Evolutionary conservation across 805 yeast genomes (phyloP), one percentile per base, ranked within the genome.

Genomic region (Kurtzmaniella fragi): DNA sequence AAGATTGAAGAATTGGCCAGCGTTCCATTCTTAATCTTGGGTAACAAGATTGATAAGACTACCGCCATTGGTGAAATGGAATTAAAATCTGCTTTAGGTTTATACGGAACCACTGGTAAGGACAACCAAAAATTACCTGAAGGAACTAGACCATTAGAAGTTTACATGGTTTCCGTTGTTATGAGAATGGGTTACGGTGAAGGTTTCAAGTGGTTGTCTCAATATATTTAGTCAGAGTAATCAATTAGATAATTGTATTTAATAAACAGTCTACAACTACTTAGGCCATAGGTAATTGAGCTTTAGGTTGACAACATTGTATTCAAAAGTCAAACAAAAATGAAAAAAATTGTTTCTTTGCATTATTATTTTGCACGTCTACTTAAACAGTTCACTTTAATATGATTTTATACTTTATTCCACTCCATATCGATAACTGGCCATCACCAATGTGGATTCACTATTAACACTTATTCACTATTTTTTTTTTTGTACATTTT

Each of bases 111-210:
- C 49, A 93, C 97, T 32, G 98, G 98, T 52, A 86, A 86, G 67
- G 71, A 64, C 42, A 58, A 61, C 30, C 87, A 85, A 48, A 80
- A 77, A 55, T 78, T 78, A 47, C 78, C 80, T 35, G 78, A 78
- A 31, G 83, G 80, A 44, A 77, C 77, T 48, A 84, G 99, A 72
- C 98, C 99, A 37, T 80, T 91, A 42, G 99, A 93, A 71, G 80
- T 93, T 34, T 93, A 80, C 67, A 93, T 93, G 98, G 91, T 96
- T 67, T 88, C 96, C 20, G 95, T 93, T 49, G 96, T 90, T 41
- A 85, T 90, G 96, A 87, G 98, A 77, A 90, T 87, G 66, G 99
- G 99, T 55, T 93, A 93, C 66, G 95, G 95, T 44, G 98, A 93
- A 55, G 99, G 95, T 47, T 89, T 93, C 78, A 85, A 88, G 77